Evolutionary conservation across 331 rosid species (phyloP), one percentile per base, ranked within the genome.

Genomic region (Quercus phellos): DNA sequence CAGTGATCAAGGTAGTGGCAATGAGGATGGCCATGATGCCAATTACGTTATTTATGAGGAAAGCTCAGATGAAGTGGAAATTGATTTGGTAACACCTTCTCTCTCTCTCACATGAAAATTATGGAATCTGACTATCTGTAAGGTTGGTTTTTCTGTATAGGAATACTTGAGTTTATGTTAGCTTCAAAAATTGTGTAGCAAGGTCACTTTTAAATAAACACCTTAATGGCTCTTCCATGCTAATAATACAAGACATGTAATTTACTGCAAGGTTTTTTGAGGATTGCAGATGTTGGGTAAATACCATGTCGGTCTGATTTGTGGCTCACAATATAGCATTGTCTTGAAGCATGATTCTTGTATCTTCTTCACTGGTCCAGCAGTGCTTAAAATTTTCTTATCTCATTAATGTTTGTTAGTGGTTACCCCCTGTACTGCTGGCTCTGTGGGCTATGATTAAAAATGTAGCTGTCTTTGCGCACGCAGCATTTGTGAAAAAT

Each of bases 1-100:
- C 43, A 93, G 96, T 42, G 98, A 93, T 69, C 99, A 90, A 68
- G 98, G 97, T 54, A 94, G 99, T 80, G 98, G 99, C 75, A 92
- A 94, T 24, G 99, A 94, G 89, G 98, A 92, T 84, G 93, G 90
- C 53, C 92, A 85, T 78, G 93, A 91, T 70, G 86, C 80, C 35
- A 80, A 81, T 74, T 86, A 74, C 68, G 87, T 84, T 72, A 59
- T 91, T 55, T 95, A 81, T 74, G 97, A 87, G 82, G 97, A 89
- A 84, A 95, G 98, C 83, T 93, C 99, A 9, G 99, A 95, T 29
- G 99, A 93, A 90, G 87, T 87, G 66, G 95, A 91, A 80, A 60
- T 77, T 83, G 84, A 79, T 85, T 80, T 55, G 90, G 94, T 88
- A 90, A 9, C 11, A 3, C 18, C 6, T 43, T 29, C 72, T 74